phyloP scores from a whole-genome alignment of 257 asterid genomes.

The Solanum appendiculatum region DNA sequence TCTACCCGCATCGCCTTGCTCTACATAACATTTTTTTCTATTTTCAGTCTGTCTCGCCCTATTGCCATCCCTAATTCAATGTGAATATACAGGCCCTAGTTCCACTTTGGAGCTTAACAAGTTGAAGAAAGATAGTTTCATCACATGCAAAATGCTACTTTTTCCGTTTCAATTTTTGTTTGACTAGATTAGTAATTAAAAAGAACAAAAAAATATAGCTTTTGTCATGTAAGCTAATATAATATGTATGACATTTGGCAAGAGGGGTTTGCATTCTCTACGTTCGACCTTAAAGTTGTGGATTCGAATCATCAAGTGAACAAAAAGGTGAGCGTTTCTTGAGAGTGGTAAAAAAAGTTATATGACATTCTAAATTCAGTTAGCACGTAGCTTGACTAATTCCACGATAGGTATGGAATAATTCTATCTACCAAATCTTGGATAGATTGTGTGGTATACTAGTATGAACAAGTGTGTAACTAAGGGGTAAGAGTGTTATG shows the following conservation, averaged over 20 bases:
- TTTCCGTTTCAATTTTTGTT: neutral
- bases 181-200: neutral
- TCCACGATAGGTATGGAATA: neutral
- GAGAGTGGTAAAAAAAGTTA: neutral
- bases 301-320: neutral
- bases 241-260: neutral
- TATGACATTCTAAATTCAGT: neutral
- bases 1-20: no score
- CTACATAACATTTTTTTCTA: neutral
- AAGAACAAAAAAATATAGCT: neutral
- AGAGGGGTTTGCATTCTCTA: neutral
- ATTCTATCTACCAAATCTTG: neutral
- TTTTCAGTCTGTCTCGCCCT: neutral
- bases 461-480: neutral
- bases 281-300: neutral
- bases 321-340: neutral
- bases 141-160: neutral
- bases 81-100: neutral
- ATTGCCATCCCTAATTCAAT: neutral
- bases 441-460: neutral
- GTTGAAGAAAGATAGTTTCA: neutral
- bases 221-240: neutral
- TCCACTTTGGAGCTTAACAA: neutral
- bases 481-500: neutral
- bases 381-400: neutral